Evolutionary conservation across 176 grass and related monocot genomes (phyloP).

Genomic region (Carex parvula): DNA sequence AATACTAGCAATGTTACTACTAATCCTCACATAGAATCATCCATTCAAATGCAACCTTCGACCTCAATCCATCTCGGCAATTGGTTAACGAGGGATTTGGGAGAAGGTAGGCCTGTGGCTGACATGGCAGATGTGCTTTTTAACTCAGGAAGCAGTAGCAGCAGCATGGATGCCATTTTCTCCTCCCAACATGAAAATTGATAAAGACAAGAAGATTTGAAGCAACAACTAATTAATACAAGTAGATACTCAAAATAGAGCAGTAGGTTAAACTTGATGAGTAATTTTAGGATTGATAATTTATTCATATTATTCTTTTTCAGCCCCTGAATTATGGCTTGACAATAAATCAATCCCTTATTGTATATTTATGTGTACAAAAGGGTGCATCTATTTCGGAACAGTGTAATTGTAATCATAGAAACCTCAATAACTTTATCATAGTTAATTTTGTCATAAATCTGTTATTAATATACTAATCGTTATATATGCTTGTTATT

Average conservation of each 20-base stretch:
- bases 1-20: background rate
- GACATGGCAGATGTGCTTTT: conserved; percentile 71
- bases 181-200: conserved; percentile 27
- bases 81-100: conserved; percentile 18
- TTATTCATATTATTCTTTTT: conserved; percentile 29
- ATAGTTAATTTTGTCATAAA: background rate
- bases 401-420: conserved; percentile 5
- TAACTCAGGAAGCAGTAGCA: conserved; percentile 52
- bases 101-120: conserved; percentile 24
- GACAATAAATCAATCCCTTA: conserved; percentile 18
- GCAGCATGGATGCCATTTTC: conserved; percentile 79
- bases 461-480: background rate
- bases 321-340: background rate
- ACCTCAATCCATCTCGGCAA: conserved; percentile 51
- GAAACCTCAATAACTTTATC: background rate
- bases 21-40: background rate
- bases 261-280: background rate
- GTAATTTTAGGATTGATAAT: background rate
- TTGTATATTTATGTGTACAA: conserved; percentile 22
- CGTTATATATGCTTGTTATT: background rate
- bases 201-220: background rate
- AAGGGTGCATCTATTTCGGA: background rate
- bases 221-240: background rate
- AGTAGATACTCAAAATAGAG: conserved; percentile 7
- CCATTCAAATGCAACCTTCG: conserved; percentile 24